Base-by-base conservation (phyloP, 2,329 filamentous ascomycete genomes). In the Fusarium heterosporum region DNA sequence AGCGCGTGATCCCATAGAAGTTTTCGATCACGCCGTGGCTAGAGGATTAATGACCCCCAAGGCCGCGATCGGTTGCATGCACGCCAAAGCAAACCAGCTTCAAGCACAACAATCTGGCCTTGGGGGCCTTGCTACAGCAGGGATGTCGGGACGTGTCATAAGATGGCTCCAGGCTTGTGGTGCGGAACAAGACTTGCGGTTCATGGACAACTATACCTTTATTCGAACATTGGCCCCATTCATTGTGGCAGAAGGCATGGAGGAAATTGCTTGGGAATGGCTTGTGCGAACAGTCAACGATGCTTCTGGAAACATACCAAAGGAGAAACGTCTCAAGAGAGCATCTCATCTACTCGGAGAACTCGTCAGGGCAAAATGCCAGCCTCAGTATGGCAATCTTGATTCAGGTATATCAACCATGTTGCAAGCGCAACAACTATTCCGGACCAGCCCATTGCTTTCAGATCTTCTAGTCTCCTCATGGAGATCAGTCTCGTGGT, bases 1-100 rank as follows among this genome's bases (percentile, higher is more conserved):
- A n/a, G 72, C 74, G 22, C 64, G 66, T 25, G 81, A 84, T 41
- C 84, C 83, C 5, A 83, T 86, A 78, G 79, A 84, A 38, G 80
- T 88, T 5, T 89, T 89, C 60, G 82, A 87, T 64, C 79, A 81
- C 56, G 86, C 85, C 17, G 85, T 85, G 3, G 80, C 83, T 13
- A 81, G 79, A 70, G 85, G 85, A 36, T 79, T 88, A 68, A 87
- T 89, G 86, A 87, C 80, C 6, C 72, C 81, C 2, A 77, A 78
- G 38, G 81, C 84, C 2, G 86, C 86, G 0, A 81, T 81, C 2
- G 86, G 86, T 13, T 87, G 85, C 59, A 77, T 89, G 51, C 75
- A 80, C 29, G 80, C 82, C 16, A 82, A 87, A 68, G 75, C 76
- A 30, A 78, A 80, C 38, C 78, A 82, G 19, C 76, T 84, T 70